These are phyloP conservation scores for Lodderomyces elongisporus DNA, from an alignment of 1,139 yeast genomes.

Conservation along the genomic window DNA sequence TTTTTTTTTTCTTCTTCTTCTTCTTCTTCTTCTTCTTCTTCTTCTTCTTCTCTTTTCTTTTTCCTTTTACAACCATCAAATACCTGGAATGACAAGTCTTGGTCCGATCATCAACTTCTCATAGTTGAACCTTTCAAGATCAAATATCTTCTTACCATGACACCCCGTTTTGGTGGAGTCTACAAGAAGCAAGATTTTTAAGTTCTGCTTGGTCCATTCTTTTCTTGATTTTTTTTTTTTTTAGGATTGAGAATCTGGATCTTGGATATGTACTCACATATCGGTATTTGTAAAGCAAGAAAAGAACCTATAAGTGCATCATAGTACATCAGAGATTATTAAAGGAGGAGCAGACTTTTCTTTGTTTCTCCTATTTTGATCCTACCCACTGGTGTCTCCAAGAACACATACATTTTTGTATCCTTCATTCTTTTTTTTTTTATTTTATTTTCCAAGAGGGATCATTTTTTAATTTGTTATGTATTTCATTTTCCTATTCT, in stretches of 20 bases:
- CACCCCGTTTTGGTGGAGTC: constrained; percentile 45
- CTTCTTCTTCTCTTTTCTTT: constrained; percentile 1
- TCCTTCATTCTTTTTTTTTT: neutral
- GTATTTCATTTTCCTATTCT: too few relatives aligned
- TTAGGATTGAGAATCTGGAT: too few relatives aligned
- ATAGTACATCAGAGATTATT: constrained; percentile 42
- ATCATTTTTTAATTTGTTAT: too few relatives aligned
- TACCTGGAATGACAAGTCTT: constrained; percentile 12
- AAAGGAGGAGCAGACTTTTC: neutral
- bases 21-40: neutral
- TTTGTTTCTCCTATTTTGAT: constrained; percentile 22
- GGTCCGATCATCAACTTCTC: constrained; percentile 22
- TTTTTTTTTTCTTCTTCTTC: too few relatives aligned
- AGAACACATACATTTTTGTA: constrained; percentile 38
- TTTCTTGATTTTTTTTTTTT: too few relatives aligned
- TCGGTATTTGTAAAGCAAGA: constrained; percentile 15
- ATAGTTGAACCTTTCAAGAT: too few relatives aligned
- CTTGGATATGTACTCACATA: too few relatives aligned
- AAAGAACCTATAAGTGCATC: constrained; percentile 33
- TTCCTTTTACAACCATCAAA: constrained; percentile 4
- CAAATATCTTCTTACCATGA: constrained; percentile 35
- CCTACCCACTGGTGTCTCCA: constrained; percentile 57
- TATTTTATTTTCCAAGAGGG: neutral
- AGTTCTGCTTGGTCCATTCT: too few relatives aligned
- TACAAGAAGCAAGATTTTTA: constrained; percentile 28